A percentile compares a stretch with the other conserved stretches of the same genome.
phyloP scores from a whole-genome alignment of 495 filamentous ascomycete genomes.

The Lepidopterella palustris region DNA sequence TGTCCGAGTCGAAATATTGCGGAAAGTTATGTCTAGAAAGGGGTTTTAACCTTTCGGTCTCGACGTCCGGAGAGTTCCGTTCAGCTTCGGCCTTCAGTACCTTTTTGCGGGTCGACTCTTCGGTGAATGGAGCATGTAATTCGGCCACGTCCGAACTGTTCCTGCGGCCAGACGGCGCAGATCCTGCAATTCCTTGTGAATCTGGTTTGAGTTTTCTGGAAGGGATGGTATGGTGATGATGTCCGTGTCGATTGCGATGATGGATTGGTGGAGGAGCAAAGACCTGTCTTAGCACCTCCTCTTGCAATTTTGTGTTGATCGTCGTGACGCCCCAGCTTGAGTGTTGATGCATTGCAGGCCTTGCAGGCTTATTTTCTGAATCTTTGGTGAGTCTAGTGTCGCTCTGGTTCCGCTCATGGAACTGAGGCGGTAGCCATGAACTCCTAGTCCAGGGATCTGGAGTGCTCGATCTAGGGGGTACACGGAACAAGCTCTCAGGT shows the following conservation, averaged over 20 bases:
- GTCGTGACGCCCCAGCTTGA: constrained; percentile 93
- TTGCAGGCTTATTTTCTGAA: constrained; percentile 13
- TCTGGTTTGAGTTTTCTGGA: constrained; percentile 17
- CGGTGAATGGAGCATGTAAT: constrained; percentile 2
- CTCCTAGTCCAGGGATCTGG: constrained; percentile 20
- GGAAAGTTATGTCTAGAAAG: not conserved
- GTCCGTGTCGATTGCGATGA: constrained; percentile 53
- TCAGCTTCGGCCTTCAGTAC: constrained; percentile 25
- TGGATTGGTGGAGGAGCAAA: constrained; percentile 80
- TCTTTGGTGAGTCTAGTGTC: constrained; percentile 13
- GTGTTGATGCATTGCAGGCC: constrained; percentile 40
- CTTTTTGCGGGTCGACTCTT: constrained; percentile 25
- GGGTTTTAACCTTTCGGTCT: not conserved
- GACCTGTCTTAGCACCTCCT: constrained; percentile 90
- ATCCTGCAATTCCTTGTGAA: constrained; percentile 19
- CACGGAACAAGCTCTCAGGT: constrained; percentile 66
- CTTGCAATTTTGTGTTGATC: constrained; percentile 79
- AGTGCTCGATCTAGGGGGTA: constrained; percentile 28
- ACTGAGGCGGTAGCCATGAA: constrained; percentile 16
- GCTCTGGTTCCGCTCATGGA: constrained; percentile 27
- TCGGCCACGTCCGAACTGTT: constrained; percentile 23
- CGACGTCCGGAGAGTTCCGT: constrained; percentile 3
- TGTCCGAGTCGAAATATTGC: not conserved
- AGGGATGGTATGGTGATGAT: constrained; percentile 49
- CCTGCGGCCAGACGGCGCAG: constrained; percentile 20